Conservation (phyloP, 73 alveolate species). For the Durusdinium trenchii region DNA sequence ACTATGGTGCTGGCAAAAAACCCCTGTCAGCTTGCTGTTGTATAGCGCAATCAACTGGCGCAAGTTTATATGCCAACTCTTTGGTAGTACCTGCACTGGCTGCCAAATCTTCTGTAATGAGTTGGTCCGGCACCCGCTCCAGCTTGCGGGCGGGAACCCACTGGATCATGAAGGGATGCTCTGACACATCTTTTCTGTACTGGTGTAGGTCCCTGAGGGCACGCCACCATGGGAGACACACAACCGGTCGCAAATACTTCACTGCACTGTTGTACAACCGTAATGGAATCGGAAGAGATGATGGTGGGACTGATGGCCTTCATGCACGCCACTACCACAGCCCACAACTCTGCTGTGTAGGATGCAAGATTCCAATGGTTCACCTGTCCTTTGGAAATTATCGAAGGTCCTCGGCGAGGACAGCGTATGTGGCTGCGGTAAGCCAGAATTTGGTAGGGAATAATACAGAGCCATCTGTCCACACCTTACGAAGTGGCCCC, state of each 20-base stretch:
- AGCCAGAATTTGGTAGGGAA: not conserved
- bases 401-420: not conserved
- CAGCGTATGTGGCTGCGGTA: not conserved
- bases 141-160: not conserved
- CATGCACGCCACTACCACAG: not conserved
- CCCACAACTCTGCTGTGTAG: not conserved
- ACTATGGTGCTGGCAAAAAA: too few species aligned
- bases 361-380: too few species aligned
- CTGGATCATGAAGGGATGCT: not conserved
- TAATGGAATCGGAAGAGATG: not conserved
- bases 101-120: too few species aligned
- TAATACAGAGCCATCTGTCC: not conserved
- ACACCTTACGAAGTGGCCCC: not conserved
- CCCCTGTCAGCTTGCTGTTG: too few species aligned
- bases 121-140: not conserved
- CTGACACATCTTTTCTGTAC: not conserved
- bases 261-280: not conserved
- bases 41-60: too few species aligned
- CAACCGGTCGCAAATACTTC: not conserved
- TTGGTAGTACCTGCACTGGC: too few species aligned
- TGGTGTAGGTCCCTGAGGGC: not conserved
- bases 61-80: too few species aligned
- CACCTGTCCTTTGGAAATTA: too few species aligned
- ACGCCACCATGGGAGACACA: not conserved
- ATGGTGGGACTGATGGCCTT: not conserved